Evolutionary conservation across 202 grass and related monocot species (phyloP).

Genomic region (Cymbopogon flexuosus): DNA sequence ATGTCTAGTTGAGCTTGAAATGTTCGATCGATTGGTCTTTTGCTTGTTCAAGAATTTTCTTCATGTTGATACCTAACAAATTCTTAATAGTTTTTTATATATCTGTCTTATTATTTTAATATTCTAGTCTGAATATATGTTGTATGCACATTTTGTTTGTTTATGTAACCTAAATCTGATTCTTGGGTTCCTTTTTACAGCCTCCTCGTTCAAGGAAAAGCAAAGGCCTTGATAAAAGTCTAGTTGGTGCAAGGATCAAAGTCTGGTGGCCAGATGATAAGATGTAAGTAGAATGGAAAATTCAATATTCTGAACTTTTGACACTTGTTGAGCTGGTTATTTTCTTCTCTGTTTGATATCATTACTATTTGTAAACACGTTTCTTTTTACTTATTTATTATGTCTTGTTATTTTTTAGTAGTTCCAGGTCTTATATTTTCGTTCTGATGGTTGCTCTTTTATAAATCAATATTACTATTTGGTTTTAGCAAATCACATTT

Average conservation of each 20-base stretch:
- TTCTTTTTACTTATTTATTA: neutral
- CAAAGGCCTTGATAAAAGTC: constrained; percentile 54
- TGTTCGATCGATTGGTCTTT: neutral
- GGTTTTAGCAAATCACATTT: constrained; percentile 6
- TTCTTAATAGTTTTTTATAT: neutral
- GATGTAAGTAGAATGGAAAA: constrained; percentile 50
- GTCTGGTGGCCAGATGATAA: constrained; percentile 93
- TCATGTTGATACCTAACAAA: neutral
- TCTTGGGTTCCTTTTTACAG: constrained; percentile 26
- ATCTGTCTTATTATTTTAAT: neutral
- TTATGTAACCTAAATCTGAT: constrained; percentile 15
- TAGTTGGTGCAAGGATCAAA: constrained; percentile 71
- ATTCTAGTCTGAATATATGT: neutral
- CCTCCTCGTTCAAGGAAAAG: constrained; percentile 44
- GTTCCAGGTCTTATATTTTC: neutral
- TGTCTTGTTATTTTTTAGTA: neutral
- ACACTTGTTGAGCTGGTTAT: neutral
- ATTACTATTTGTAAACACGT: neutral
- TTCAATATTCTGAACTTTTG: constrained; percentile 1
- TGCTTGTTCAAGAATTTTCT: neutral
- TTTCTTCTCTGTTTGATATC: neutral
- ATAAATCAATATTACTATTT: neutral
- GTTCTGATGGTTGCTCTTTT: neutral
- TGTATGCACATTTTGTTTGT: neutral
- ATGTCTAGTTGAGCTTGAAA: neutral